These are phyloP conservation scores for Barnettozyma sucrosica DNA, from an alignment of 805 yeast species.

Conservation along the genomic window DNA sequence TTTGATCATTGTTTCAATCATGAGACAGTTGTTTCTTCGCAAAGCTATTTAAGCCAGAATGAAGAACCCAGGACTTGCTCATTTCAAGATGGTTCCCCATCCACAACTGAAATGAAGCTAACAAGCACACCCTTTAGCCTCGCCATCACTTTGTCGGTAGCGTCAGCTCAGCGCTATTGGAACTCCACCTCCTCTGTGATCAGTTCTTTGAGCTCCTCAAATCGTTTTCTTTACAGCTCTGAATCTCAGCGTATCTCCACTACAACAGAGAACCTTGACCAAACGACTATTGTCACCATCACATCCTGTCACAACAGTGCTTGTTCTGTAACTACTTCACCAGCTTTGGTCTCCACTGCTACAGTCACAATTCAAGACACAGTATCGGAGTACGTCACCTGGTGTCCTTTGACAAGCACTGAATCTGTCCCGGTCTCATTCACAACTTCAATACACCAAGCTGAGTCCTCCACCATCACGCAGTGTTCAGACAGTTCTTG, in stretches of 20 bases:
- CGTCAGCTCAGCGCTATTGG: neutral
- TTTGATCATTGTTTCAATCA: neutral
- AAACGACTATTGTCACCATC: slow-evolving; percentile 14
- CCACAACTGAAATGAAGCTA: neutral
- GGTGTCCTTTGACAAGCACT: slow-evolving; percentile 26
- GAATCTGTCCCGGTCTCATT: neutral
- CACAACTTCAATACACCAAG: neutral
- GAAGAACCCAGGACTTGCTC: neutral
- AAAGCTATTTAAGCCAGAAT: neutral
- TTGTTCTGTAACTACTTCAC: slow-evolving; percentile 22
- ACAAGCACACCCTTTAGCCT: neutral
- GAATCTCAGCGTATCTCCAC: neutral
- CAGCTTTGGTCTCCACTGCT: slow-evolving; percentile 22
- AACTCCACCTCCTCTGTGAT: neutral
- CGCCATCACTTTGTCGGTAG: neutral
- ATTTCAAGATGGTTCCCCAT: neutral
- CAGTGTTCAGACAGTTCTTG: slow-evolving; percentile 14
- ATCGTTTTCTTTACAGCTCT: neutral
- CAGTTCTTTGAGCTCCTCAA: neutral
- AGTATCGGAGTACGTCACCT: slow-evolving; percentile 28
- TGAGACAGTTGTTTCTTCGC: neutral
- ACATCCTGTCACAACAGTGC: slow-evolving; percentile 15
- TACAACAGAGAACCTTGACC: neutral
- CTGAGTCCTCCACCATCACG: slow-evolving; percentile 1
- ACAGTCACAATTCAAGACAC: slow-evolving; percentile 25